Conservation (phyloP, 2,329 filamentous ascomycete genomes). For the Chaetomiaceae sp. region DNA sequence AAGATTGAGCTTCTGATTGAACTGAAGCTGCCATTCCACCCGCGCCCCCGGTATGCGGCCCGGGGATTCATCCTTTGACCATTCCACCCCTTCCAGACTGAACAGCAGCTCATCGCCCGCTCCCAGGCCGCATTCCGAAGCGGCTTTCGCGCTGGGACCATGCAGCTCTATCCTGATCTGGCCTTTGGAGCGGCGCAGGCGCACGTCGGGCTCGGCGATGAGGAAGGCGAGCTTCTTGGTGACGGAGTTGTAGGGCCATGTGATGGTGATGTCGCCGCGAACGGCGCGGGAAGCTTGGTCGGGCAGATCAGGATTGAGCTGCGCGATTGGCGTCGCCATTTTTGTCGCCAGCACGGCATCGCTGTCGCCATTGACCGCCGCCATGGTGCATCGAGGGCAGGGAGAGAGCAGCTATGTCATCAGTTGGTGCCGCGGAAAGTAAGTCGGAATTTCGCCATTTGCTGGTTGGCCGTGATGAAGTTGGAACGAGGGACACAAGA, state of each 20-base stretch:
- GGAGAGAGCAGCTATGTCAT: constrained; percentile 3
- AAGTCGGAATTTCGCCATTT: constrained; percentile 7
- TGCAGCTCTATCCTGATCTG: constrained; percentile 76
- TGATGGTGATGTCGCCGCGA: constrained; percentile 72
- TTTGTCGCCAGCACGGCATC: constrained; percentile 23
- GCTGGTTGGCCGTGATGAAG: background rate
- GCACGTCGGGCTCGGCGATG: constrained; percentile 79
- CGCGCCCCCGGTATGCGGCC: constrained; percentile 47
- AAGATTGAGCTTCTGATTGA: constrained; percentile 46
- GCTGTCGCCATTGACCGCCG: constrained; percentile 17
- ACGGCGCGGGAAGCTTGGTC: constrained; percentile 45
- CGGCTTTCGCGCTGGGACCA: constrained; percentile 63
- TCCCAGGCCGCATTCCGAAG: constrained; percentile 63
- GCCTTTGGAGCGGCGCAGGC: constrained; percentile 69
- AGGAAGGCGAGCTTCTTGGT: constrained; percentile 71
- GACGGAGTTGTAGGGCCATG: constrained; percentile 86
- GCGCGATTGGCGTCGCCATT: constrained; percentile 48
- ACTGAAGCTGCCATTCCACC: constrained; percentile 57
- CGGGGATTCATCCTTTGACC: constrained; percentile 51
- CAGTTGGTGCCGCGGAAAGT: background rate
- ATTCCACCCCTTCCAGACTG: constrained; percentile 63
- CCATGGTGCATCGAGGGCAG: constrained; percentile 19
- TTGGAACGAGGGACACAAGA: too few species aligned
- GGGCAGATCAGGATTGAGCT: constrained; percentile 47
- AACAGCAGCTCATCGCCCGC: constrained; percentile 75